Percentiles rank a stretch among this genome's conserved stretches.
These are phyloP conservation scores for Porcisia hertigi DNA, from an alignment of 208 protist species.

Conservation along the genomic window DNA sequence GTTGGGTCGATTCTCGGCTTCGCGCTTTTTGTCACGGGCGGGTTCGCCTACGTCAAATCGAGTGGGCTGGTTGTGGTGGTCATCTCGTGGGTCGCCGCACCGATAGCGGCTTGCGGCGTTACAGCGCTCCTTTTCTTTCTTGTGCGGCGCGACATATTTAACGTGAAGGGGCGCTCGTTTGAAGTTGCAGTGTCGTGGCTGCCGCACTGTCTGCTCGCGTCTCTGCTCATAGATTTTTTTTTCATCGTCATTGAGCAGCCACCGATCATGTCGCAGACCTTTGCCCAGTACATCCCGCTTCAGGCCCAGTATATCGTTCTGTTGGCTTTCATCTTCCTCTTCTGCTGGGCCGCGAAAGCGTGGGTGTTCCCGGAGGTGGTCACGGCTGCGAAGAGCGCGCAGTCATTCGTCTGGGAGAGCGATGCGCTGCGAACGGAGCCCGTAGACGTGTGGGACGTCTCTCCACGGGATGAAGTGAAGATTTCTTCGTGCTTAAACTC, in stretches of 20 bases:
- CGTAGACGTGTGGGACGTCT: slow-evolving; percentile 12
- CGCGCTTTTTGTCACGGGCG: slow-evolving; percentile 55
- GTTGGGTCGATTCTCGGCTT: slow-evolving; percentile 80
- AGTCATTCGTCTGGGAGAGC: slow-evolving; percentile 73
- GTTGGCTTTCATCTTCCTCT: slow-evolving; percentile 39
- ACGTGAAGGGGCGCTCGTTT: slow-evolving; percentile 65
- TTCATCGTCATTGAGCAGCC: slow-evolving; percentile 81
- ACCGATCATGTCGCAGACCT: slow-evolving; percentile 61
- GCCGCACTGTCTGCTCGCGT: slow-evolving; percentile 71
- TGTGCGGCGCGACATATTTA: slow-evolving; percentile 64
- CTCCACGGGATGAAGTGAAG: slow-evolving; percentile 8
- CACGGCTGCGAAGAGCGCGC: slow-evolving; percentile 33
- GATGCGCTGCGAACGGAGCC: slow-evolving; percentile 54
- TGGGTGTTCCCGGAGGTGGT: slow-evolving; percentile 60
- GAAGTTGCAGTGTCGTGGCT: slow-evolving; percentile 52
- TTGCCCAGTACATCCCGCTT: slow-evolving; percentile 55
- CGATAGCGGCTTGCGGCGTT: slow-evolving; percentile 51
- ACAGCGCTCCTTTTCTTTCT: slow-evolving; percentile 67
- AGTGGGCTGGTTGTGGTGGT: slow-evolving; percentile 66
- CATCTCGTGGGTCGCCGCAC: slow-evolving; percentile 74
- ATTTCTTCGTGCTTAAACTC: slow-evolving; percentile 34
- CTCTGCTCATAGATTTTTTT: slow-evolving; percentile 65
- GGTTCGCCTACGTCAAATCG: slow-evolving; percentile 54
- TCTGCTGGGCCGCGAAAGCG: slow-evolving; percentile 33
- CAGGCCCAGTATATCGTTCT: slow-evolving; percentile 52